phyloP scores from a whole-genome alignment of 2,329 filamentous ascomycete genomes.

The Lecanosticta acicola region DNA sequence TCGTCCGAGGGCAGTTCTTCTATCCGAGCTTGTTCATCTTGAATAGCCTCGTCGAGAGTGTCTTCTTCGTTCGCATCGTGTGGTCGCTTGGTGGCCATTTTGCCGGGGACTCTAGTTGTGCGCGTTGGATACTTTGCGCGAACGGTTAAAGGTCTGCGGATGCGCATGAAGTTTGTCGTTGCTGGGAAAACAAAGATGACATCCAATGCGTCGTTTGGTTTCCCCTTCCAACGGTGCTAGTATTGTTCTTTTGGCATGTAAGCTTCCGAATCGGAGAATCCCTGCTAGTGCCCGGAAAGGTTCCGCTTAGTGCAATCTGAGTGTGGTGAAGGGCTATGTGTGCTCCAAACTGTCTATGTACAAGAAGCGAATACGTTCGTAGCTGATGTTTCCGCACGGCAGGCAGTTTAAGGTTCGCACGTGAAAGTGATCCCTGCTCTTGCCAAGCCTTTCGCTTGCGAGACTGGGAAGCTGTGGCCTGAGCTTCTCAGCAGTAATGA shows the following conservation, averaged over 20 bases:
- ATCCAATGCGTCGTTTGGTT: constrained; percentile 14
- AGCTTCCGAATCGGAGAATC: not conserved
- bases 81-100: constrained; percentile 5
- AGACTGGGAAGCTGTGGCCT: not conserved
- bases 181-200: constrained; percentile 11
- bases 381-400: not conserved
- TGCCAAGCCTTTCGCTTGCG: not conserved
- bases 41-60: constrained; percentile 26
- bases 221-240: constrained; percentile 13
- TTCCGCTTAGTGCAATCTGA: too few relatives aligned
- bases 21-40: constrained; percentile 24
- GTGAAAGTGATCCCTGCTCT: not conserved
- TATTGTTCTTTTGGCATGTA: constrained; percentile 17
- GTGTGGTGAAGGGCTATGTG: too few relatives aligned
- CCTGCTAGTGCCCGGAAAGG: not conserved
- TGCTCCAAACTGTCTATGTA: too few relatives aligned
- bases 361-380: too few relatives aligned
- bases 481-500: not conserved
- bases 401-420: not conserved
- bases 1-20: constrained; percentile 29
- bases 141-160: constrained; percentile 2
- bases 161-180: constrained; percentile 10
- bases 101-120: not conserved
- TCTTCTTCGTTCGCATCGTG: constrained; percentile 23
- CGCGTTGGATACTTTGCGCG: not conserved